Percentiles rank a stretch among this genome's conserved stretches.
These are phyloP conservation scores for Microdochium bolleyi DNA, from an alignment of 2,329 filamentous ascomycete species.

Conservation along the genomic window DNA sequence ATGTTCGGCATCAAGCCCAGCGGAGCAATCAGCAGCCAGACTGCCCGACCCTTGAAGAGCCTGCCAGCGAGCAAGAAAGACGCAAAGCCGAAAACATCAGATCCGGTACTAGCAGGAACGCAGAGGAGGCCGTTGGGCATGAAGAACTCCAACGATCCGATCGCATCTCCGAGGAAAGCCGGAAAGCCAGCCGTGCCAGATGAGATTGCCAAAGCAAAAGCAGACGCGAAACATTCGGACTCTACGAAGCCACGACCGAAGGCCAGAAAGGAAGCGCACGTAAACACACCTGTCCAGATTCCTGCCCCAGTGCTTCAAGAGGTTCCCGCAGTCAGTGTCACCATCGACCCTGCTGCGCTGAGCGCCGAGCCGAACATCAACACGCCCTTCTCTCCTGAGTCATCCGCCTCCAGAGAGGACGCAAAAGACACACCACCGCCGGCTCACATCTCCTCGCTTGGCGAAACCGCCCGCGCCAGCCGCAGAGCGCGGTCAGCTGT, in stretches of 20 bases:
- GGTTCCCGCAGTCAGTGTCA: background rate
- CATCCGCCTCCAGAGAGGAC: conserved; percentile 22
- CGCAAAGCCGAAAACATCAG: conserved; percentile 18
- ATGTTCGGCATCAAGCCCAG: conserved; percentile 17
- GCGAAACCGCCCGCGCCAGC: conserved; percentile 55
- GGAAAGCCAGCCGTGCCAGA: conserved; percentile 23
- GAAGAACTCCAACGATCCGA: conserved; percentile 53
- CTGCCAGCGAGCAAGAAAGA: conserved; percentile 33
- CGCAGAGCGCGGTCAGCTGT: conserved; percentile 60
- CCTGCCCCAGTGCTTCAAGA: conserved; percentile 5
- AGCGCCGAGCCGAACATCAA: conserved; percentile 32
- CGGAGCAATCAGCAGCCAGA: conserved; percentile 21
- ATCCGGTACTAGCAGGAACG: conserved; percentile 13
- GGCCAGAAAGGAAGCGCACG: conserved; percentile 12
- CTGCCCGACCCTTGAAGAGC: conserved; percentile 35
- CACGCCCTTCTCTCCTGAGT: conserved; percentile 41
- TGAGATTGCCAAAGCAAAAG: conserved; percentile 30
- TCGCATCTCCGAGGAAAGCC: conserved; percentile 50
- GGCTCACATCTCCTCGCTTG: conserved; percentile 43
- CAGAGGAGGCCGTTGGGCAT: conserved; percentile 40
- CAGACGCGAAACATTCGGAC: conserved; percentile 17
- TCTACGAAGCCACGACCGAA: conserved; percentile 7
- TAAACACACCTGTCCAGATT: conserved; percentile 18
- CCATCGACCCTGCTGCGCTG: conserved; percentile 17
- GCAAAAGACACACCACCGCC: conserved; percentile 52